A percentile compares a stretch with the other conserved stretches of the same genome.
Conservation (phyloP, 371 early-diverging fungal species). For the Mortierella sp. region DNA sequence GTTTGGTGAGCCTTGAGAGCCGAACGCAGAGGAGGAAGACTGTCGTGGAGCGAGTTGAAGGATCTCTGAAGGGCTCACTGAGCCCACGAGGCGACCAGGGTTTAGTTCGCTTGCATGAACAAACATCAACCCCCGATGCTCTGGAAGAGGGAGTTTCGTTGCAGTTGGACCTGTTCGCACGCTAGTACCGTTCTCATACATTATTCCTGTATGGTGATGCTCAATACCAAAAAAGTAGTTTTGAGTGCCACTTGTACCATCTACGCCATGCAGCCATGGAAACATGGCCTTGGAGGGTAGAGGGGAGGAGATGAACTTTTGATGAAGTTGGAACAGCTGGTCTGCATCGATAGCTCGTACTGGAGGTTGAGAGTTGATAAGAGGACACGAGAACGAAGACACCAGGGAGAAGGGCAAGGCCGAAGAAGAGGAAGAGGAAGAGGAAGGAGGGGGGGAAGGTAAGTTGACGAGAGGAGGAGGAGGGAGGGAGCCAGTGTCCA, state of each 20-base stretch:
- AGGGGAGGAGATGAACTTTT: constrained; percentile 59
- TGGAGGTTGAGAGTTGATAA: constrained; percentile 47
- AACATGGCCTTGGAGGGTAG: constrained; percentile 70
- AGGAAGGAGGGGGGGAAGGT: not conserved
- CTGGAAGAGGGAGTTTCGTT: constrained; percentile 39
- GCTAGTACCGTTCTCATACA: not conserved
- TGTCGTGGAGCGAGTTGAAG: constrained; percentile 30
- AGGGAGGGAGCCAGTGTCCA: not conserved
- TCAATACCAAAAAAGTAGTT: constrained; percentile 71
- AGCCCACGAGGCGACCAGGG: constrained; percentile 57
- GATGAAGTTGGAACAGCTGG: constrained; percentile 52
- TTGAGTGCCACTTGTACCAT: constrained; percentile 64
- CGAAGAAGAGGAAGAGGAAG: not conserved
- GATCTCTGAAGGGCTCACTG: constrained; percentile 56
- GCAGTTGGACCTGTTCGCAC: not conserved
- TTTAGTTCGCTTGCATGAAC: constrained; percentile 45
- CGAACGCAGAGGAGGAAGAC: not conserved
- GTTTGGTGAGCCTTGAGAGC: constrained; percentile 6
- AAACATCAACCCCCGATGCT: constrained; percentile 51
- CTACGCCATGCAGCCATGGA: constrained; percentile 78
- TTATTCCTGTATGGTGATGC: constrained; percentile 31
- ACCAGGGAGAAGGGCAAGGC: not conserved
- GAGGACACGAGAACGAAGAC: constrained; percentile 23
- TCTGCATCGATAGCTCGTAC: constrained; percentile 48
- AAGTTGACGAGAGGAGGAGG: not conserved